Percentiles rank a stretch among this genome's conserved stretches.
These are phyloP conservation scores for Fennellomyces sp. DNA, from an alignment of 371 early-diverging fungal species.

Conservation along the genomic window DNA sequence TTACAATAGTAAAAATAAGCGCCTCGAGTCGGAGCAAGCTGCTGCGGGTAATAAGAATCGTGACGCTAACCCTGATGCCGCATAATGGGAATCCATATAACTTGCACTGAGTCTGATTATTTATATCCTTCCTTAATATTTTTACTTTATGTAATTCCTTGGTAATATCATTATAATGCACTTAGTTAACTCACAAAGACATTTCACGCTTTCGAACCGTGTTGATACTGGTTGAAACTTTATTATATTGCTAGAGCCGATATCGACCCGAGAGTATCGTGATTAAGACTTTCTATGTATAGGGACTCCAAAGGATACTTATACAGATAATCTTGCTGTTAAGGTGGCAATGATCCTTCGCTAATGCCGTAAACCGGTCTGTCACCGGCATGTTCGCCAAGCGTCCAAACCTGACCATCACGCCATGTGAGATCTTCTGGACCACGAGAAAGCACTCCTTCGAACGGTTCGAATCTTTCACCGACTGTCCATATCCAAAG, in stretches of 20 bases:
- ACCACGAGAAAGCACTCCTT: conserved; percentile 11
- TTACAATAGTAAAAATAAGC: conserved; percentile 43
- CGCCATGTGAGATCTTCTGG: conserved; percentile 8
- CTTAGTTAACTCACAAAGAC: conserved; percentile 33
- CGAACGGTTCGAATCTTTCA: conserved; percentile 47
- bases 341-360: neutral
- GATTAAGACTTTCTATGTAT: too few species aligned
- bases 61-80: neutral
- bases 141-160: neutral
- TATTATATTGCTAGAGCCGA: too few species aligned
- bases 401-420: neutral
- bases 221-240: too few species aligned
- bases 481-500: conserved; percentile 76
- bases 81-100: neutral
- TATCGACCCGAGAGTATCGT: too few species aligned
- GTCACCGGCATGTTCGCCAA: conserved; percentile 2
- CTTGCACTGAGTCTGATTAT: neutral
- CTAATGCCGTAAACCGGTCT: conserved; percentile 5
- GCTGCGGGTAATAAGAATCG: conserved; percentile 5
- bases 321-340: too few species aligned
- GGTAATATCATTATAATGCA: conserved; percentile 17
- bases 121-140: neutral
- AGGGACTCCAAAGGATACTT: too few species aligned
- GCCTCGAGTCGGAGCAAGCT: conserved; percentile 34
- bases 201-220: too few species aligned